Percentiles rank a stretch among this genome's conserved stretches.
Evolutionary conservation across 2,329 filamentous ascomycete genomes (phyloP).

Genomic region (Ophiostoma piceae): DNA sequence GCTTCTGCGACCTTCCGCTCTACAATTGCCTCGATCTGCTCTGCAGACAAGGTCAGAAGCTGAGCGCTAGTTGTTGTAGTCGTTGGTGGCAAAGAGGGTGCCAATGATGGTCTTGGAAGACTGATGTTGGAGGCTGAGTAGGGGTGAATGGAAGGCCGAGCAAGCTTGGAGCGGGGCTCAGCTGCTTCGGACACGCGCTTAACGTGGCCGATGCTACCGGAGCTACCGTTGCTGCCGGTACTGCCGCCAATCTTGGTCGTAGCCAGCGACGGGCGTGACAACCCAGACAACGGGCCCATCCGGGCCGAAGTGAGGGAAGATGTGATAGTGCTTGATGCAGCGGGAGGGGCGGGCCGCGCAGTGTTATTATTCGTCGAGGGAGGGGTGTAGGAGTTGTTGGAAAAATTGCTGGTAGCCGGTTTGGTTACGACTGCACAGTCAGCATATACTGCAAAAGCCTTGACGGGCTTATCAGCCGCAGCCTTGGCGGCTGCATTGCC

Average conservation of each 20-base stretch:
- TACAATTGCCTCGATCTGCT: constrained; percentile 83
- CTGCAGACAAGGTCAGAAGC: constrained; percentile 48
- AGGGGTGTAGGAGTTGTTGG: constrained; percentile 1
- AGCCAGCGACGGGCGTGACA: constrained; percentile 13
- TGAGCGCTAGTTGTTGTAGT: constrained; percentile 23
- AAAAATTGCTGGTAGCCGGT: constrained; percentile 15
- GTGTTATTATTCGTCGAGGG: background rate
- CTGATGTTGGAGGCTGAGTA: constrained; percentile 20
- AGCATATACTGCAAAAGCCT: constrained; percentile 81
- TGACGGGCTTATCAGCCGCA: constrained; percentile 60
- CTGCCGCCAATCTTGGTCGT: constrained; percentile 23
- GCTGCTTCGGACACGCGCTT: constrained; percentile 41
- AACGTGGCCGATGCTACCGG: constrained; percentile 16
- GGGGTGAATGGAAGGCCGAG: constrained; percentile 32
- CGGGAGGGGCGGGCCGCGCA: constrained; percentile 36
- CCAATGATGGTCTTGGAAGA: background rate
- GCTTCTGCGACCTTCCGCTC: constrained; percentile 89
- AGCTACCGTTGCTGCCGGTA: background rate
- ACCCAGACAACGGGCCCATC: constrained; percentile 23
- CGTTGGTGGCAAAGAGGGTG: constrained; percentile 29
- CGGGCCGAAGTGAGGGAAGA: constrained; percentile 28
- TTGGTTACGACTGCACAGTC: constrained; percentile 48
- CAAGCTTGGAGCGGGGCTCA: constrained; percentile 41
- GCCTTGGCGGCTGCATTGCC: constrained; percentile 45
- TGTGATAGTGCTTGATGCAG: constrained; percentile 18